Evolutionary conservation across 176 grass and related monocot species (phyloP).

Genomic region (Neostapfia colusana): DNA sequence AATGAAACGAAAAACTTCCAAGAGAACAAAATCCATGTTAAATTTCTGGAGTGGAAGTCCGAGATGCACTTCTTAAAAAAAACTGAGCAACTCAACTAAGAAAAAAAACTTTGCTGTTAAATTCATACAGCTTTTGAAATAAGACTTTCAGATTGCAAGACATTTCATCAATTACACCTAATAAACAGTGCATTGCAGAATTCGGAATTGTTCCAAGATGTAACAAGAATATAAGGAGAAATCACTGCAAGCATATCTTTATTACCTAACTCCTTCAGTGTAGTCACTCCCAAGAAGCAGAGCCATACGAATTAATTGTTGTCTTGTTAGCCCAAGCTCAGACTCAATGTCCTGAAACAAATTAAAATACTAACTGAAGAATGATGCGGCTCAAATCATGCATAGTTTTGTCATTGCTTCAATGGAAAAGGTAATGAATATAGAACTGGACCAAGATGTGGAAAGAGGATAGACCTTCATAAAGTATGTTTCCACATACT

Average conservation of each 20-base stretch:
- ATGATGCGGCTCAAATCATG: conserved; percentile 22
- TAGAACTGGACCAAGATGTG: conserved; percentile 16
- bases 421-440: conserved; percentile 10
- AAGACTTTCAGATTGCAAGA: conserved; percentile 9
- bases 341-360: conserved; percentile 88
- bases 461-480: conserved; percentile 73
- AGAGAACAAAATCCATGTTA: background rate
- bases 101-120: conserved; percentile 16
- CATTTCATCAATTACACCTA: background rate
- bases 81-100: conserved; percentile 14
- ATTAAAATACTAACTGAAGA: conserved; percentile 29
- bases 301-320: conserved; percentile 87
- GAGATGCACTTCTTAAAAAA: conserved; percentile 15
- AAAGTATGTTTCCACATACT: conserved; percentile 98
- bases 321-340: conserved; percentile 85
- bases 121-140: conserved; percentile 20
- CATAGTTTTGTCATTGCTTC: conserved; percentile 2
- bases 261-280: conserved; percentile 95
- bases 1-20: background rate
- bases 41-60: conserved; percentile 22
- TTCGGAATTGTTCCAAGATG: conserved; percentile 3
- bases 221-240: conserved; percentile 16
- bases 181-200: background rate
- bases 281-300: conserved; percentile 97
- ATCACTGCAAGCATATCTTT: conserved; percentile 14